phyloP scores from a whole-genome alignment of 441 rosid genomes.

The Brassica balearica region DNA sequence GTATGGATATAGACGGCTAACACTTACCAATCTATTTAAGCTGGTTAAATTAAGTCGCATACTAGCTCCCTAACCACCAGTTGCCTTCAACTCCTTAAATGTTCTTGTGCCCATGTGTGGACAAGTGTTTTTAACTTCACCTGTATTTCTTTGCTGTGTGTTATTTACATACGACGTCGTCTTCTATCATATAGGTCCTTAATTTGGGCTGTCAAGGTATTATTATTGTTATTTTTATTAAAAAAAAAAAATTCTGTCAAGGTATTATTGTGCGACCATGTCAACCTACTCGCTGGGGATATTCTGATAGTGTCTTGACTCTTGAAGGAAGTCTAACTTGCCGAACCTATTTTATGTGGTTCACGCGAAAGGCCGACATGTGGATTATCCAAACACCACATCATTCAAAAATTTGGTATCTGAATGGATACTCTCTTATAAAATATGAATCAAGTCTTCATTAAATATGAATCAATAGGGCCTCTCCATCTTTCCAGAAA shows the following conservation, averaged over 20 bases:
- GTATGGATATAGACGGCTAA: conserved; percentile 35
- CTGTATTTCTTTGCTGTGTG: not conserved
- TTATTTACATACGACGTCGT: not conserved
- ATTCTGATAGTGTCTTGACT: conserved; percentile 2
- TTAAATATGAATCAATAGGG: not conserved
- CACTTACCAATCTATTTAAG: conserved; percentile 39
- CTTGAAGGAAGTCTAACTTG: not conserved
- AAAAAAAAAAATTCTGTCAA: not conserved
- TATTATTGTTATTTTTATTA: too few relatives aligned
- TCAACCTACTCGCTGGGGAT: conserved; percentile 12
- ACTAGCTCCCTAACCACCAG: conserved; percentile 40
- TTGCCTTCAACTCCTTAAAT: conserved; percentile 38
- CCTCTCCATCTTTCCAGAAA: not conserved
- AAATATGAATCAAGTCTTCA: too few relatives aligned
- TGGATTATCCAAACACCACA: conserved; percentile 2
- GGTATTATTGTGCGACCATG: not conserved
- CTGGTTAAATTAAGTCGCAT: conserved; percentile 37
- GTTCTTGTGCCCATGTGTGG: conserved; percentile 39
- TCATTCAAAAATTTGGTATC: not conserved
- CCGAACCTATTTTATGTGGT: not conserved
- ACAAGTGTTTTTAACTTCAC: conserved; percentile 35
- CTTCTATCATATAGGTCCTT: too few relatives aligned
- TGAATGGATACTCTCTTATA: not conserved
- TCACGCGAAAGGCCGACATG: not conserved
- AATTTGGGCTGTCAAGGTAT: too few relatives aligned